Evolutionary conservation across 805 yeast species (phyloP).

Genomic region (Zygotorulaspora danielsina): DNA sequence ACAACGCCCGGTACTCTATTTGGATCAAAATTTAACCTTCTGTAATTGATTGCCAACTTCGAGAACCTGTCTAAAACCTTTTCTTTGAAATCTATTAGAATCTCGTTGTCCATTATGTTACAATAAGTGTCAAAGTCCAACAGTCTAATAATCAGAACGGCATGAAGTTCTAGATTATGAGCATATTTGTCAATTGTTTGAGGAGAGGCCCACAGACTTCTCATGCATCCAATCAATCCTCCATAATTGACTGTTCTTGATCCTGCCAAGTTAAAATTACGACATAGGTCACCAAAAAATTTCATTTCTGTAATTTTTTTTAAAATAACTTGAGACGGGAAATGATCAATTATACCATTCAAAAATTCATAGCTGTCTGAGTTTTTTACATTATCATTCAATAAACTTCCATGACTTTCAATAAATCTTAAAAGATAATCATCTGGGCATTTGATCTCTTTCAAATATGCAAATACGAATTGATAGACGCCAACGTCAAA

Average conservation of each 20-base stretch:
- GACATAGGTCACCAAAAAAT: conserved; percentile 32
- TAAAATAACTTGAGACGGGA: conserved; percentile 24
- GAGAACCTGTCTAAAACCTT: conserved; percentile 29
- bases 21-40: conserved; percentile 28
- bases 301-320: conserved; percentile 27
- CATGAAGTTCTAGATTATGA: conserved; percentile 31
- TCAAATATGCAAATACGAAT: conserved; percentile 33
- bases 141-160: conserved; percentile 37
- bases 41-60: conserved; percentile 23
- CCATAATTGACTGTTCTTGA: conserved; percentile 21
- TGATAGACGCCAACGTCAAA: conserved; percentile 36
- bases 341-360: conserved; percentile 23
- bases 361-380: conserved; percentile 32
- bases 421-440: conserved; percentile 35
- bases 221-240: conserved; percentile 35
- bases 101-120: conserved; percentile 24
- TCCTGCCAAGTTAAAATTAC: conserved; percentile 19
- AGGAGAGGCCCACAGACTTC: conserved; percentile 31
- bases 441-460: conserved; percentile 29
- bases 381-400: conserved; percentile 6
- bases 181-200: conserved; percentile 27
- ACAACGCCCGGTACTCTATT: conserved; percentile 23
- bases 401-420: conserved; percentile 34
- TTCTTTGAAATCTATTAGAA: conserved; percentile 33
- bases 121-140: conserved; percentile 36